phyloP scores from a whole-genome alignment of 352 stramenopile species.

The Phytophthora crassamura region DNA sequence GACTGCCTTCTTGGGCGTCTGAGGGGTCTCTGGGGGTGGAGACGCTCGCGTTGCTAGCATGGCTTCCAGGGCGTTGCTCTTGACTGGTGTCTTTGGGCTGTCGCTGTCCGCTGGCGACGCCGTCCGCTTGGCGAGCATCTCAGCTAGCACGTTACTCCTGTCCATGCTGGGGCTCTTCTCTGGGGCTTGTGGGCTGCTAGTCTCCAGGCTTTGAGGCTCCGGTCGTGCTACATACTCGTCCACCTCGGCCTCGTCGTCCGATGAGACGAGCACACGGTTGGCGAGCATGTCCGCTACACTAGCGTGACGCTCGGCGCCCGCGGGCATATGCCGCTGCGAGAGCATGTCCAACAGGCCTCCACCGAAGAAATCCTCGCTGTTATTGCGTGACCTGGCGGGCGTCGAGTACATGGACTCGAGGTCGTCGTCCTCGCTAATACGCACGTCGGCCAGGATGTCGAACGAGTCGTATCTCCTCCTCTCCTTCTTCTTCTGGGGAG shows the following conservation, averaged over 20 bases:
- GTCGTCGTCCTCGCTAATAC: conserved; percentile 32
- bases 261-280: conserved; percentile 12
- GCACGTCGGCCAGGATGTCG: conserved; percentile 38
- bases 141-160: conserved; percentile 42
- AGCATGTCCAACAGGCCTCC: conserved; percentile 39
- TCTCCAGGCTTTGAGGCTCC: neutral
- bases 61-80: conserved; percentile 43
- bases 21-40: conserved; percentile 7
- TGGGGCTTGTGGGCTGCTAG: neutral
- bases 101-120: conserved; percentile 18
- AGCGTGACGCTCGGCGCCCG: conserved; percentile 32
- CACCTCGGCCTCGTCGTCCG: conserved; percentile 19
- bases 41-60: conserved; percentile 43
- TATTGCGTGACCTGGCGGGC: conserved; percentile 33
- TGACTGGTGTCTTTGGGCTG: conserved; percentile 11
- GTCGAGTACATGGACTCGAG: conserved; percentile 36
- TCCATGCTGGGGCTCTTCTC: conserved; percentile 18
- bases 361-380: conserved; percentile 43
- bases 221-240: conserved; percentile 12
- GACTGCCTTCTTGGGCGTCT: conserved; percentile 23
- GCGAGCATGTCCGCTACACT: conserved; percentile 47
- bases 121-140: conserved; percentile 44
- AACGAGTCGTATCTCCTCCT: conserved; percentile 43
- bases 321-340: conserved; percentile 46
- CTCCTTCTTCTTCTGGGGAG: conserved; percentile 20